Evolutionary conservation across 192 early-diverging fungal species (phyloP).

Genomic region (Entomortierella lignicola): DNA sequence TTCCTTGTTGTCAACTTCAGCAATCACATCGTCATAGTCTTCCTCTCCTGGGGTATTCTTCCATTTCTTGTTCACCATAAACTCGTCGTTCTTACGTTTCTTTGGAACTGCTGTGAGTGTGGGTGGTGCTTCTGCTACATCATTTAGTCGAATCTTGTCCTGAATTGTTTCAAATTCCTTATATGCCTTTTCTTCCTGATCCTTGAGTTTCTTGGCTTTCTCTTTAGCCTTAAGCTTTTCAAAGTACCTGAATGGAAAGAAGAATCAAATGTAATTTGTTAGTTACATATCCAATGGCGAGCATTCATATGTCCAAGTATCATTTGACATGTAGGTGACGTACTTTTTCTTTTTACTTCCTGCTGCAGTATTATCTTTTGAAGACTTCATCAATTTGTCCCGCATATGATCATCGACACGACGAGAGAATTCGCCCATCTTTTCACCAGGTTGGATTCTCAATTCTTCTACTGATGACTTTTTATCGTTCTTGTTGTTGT

Average conservation of each 20-base stretch:
- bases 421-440: slow-evolving; percentile 58
- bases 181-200: slow-evolving; percentile 52
- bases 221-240: slow-evolving; percentile 61
- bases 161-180: slow-evolving; percentile 64
- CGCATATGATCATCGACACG: slow-evolving; percentile 61
- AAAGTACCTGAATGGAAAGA: slow-evolving; percentile 43
- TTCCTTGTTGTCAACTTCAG: slow-evolving; percentile 34
- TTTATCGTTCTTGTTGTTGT: slow-evolving; percentile 7
- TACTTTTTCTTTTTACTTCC: slow-evolving; percentile 60
- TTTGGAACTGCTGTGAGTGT: slow-evolving; percentile 58
- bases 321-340: too few species aligned
- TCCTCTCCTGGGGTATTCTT: slow-evolving; percentile 39
- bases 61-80: slow-evolving; percentile 56
- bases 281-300: too few species aligned
- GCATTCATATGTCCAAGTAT: too few species aligned
- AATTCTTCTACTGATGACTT: slow-evolving; percentile 29
- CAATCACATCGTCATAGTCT: slow-evolving; percentile 38
- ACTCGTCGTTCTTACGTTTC: slow-evolving; percentile 56
- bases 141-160: slow-evolving; percentile 66
- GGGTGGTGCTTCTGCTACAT: slow-evolving; percentile 68
- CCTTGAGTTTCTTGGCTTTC: slow-evolving; percentile 54
- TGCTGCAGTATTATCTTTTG: slow-evolving; percentile 47
- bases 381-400: slow-evolving; percentile 46
- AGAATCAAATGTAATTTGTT: not conserved
- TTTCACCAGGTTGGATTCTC: slow-evolving; percentile 56